A percentile compares a stretch with the other conserved stretches of the same genome.
Conservation (phyloP, 78 protist genomes). For the Capsaspora owczarzaki region DNA sequence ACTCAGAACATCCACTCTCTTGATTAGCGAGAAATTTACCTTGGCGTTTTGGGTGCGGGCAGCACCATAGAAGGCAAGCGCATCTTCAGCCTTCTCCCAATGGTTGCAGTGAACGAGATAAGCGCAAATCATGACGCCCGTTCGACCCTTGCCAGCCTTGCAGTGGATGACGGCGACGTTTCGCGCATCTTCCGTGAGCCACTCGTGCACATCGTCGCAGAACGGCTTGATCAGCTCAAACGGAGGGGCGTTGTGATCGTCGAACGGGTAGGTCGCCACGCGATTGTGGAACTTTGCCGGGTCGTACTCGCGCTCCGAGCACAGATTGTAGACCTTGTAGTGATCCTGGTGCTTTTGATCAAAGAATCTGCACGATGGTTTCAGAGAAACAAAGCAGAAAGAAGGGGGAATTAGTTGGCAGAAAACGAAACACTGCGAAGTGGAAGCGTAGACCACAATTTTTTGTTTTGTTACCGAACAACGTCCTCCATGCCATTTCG, state of each 20-base stretch:
- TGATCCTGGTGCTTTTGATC: slow-evolving; percentile 46
- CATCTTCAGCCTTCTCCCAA: neutral
- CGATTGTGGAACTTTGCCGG: slow-evolving; percentile 51
- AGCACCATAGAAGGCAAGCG: slow-evolving; percentile 11
- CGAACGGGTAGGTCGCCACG: slow-evolving; percentile 37
- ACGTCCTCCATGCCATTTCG: slow-evolving; percentile 30
- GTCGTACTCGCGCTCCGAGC: slow-evolving; percentile 72
- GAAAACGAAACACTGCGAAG: neutral
- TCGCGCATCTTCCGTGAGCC: neutral
- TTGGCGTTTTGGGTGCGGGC: slow-evolving; percentile 32
- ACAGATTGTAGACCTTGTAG: slow-evolving; percentile 67
- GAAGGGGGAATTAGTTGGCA: too few relatives aligned
- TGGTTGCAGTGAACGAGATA: slow-evolving; percentile 14
- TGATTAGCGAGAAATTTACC: neutral
- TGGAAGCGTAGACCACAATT: too few relatives aligned
- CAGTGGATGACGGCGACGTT: slow-evolving; percentile 46
- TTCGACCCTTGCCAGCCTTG: slow-evolving; percentile 64
- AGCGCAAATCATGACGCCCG: slow-evolving; percentile 37
- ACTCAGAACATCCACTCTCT: too few relatives aligned
- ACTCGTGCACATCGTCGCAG: slow-evolving; percentile 1
- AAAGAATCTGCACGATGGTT: slow-evolving; percentile 22
- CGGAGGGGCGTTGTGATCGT: slow-evolving; percentile 65
- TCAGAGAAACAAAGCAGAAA: neutral
- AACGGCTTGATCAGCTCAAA: slow-evolving; percentile 16
- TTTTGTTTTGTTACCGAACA: slow-evolving; percentile 1